Evolutionary conservation across 2,329 filamentous ascomycete genomes (phyloP), one percentile per base, ranked within the genome.

Genomic region (Neospermospora avenae): DNA sequence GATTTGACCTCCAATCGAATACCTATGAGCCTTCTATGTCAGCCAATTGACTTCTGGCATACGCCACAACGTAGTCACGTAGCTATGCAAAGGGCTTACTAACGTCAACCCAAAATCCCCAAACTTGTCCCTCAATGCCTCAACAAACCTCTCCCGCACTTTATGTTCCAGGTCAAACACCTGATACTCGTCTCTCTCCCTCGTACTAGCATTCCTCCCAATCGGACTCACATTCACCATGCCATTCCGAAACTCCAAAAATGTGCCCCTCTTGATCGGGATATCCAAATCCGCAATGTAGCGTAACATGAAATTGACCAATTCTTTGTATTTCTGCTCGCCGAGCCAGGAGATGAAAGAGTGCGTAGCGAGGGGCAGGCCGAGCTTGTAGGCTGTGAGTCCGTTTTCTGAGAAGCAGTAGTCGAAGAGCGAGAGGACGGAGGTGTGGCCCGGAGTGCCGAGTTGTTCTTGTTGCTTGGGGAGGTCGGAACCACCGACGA

Each of bases 371-470:
- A 98, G 84, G 58, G 84, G 81, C 74, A 87, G 77, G 70, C 93
- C 95, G 71, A 93, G 78, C 72, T 92, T 91, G 82, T 84, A 96
- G 45, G 93, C 95, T 1, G 90, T 96, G 68, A 99, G 85, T 11
- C 95, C 95, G 78, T 99, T 99, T 80, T 99, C 95, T 61, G 92
- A 81, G 80, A 99, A 99, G 84, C 89, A 95, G 80, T 91, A 99
- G 81, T 99, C 95, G 81, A 99, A 99, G 71, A 98, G 86, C 63
- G 85, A 81, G 55, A 87, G 92, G 63, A 98, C 93, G 68, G 80
- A 75, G 68, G 88, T 82, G 28, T 77, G 75, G 60, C 82, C 75
- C 60, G 82, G 78, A 3, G 84, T 82, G 74, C 92, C 92, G 63
- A 98, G 84, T 79, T 98, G 93, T 77, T 98, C 95, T 77, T 98